phyloP scores from a whole-genome alignment of 192 early-diverging fungal species.

The Coemansia sp. region DNA sequence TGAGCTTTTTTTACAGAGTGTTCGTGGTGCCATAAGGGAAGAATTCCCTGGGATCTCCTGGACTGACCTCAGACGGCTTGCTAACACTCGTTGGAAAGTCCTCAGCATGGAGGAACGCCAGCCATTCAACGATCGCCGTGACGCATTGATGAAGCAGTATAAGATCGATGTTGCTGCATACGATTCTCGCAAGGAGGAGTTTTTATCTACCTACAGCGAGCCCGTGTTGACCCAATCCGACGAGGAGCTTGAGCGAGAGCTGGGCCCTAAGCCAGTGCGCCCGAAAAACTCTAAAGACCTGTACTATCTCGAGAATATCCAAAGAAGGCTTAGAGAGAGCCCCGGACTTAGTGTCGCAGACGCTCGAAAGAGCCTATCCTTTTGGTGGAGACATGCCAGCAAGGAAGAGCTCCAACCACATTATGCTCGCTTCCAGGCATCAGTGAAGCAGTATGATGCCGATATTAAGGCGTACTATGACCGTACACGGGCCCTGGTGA shows the following conservation, averaged over 20 bases:
- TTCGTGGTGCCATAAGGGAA: background rate
- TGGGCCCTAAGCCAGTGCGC: background rate
- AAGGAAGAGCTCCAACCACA: no score
- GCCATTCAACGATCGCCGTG: background rate
- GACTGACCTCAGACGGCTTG: background rate
- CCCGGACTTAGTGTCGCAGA: background rate
- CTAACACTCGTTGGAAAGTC: background rate
- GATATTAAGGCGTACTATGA: conserved; percentile 1
- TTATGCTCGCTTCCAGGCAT: background rate
- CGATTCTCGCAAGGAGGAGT: background rate
- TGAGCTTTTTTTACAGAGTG: background rate
- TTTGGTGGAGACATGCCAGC: background rate
- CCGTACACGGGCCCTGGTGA: background rate
- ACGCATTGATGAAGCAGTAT: background rate
- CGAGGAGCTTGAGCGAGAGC: background rate
- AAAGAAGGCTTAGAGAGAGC: background rate
- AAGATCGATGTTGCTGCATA: background rate
- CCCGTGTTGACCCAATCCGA: background rate
- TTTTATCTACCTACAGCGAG: background rate
- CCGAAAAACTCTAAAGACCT: background rate
- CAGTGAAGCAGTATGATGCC: background rate
- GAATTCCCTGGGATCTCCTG: background rate
- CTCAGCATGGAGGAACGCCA: background rate
- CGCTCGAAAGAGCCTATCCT: background rate
- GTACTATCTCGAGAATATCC: no score